Evolutionary conservation across 179 eudicot genomes (phyloP).

Genomic region (Silene coronaria): DNA sequence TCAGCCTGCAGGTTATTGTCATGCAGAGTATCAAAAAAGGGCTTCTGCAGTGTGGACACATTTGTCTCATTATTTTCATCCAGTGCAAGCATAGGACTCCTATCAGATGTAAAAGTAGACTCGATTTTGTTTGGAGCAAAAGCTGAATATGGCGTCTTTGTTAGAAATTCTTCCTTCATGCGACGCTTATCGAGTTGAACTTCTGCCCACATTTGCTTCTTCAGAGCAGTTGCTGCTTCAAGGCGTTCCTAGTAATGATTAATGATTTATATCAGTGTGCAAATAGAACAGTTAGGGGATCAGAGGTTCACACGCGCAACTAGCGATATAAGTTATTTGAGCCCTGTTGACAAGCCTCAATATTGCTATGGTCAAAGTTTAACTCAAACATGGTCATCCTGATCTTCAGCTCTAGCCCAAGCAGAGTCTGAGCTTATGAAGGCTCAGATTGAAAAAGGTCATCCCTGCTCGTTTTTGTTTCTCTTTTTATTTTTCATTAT

Average conservation of each 20-base stretch:
- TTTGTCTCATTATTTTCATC: slow-evolving; percentile 40
- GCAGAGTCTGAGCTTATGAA: no score
- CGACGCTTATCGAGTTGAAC: slow-evolving; percentile 80
- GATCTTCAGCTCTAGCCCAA: no score
- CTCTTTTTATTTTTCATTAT: no score
- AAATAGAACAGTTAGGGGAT: not conserved
- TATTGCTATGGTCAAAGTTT: no score
- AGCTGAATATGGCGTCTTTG: slow-evolving; percentile 46
- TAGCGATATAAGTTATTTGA: no score
- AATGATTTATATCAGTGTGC: slow-evolving; percentile 10
- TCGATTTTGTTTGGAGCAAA: slow-evolving; percentile 40
- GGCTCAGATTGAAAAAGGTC: no score
- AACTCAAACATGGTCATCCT: no score
- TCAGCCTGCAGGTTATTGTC: slow-evolving; percentile 29
- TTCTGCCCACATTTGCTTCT: slow-evolving; percentile 97
- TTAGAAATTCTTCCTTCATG: slow-evolving; percentile 58
- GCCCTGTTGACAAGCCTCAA: no score
- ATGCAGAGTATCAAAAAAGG: slow-evolving; percentile 32
- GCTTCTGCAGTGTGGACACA: slow-evolving; percentile 28
- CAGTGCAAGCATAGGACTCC: slow-evolving; percentile 42
- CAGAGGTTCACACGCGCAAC: not conserved
- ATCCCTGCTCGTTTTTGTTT: no score
- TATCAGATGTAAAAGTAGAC: slow-evolving; percentile 36
- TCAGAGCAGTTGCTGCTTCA: slow-evolving; percentile 76
- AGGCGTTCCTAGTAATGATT: slow-evolving; percentile 59